Evolutionary conservation across 1,139 yeast genomes (phyloP).

Genomic region (Trichomonascaceae sp.): DNA sequence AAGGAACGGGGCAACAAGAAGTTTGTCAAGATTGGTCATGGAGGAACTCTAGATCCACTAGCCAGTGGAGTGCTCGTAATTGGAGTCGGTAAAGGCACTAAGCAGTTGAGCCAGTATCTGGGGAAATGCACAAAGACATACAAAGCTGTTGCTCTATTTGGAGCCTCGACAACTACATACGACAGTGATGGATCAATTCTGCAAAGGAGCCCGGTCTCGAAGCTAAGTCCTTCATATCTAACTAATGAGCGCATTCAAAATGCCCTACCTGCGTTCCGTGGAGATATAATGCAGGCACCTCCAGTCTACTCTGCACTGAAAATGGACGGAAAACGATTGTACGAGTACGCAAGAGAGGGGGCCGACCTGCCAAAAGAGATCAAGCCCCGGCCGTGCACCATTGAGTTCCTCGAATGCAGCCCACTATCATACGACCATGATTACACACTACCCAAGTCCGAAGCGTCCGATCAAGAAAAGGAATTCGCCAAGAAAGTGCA

Average conservation of each 20-base stretch:
- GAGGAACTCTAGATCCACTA: conserved; percentile 91
- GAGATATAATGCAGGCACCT: conserved; percentile 77
- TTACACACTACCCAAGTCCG: conserved; percentile 28
- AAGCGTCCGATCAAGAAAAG: conserved; percentile 22
- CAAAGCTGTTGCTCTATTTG: conserved; percentile 74
- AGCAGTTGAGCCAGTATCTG: conserved; percentile 54
- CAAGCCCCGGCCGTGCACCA: conserved; percentile 57
- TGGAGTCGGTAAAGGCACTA: conserved; percentile 87
- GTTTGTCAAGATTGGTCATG: conserved; percentile 92
- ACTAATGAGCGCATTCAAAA: conserved; percentile 38
- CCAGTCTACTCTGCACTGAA: conserved; percentile 91
- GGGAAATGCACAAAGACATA: conserved; percentile 58
- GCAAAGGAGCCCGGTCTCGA: conserved; percentile 33
- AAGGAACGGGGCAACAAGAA: conserved; percentile 36
- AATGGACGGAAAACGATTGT: conserved; percentile 86
- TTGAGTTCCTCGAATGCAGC: conserved; percentile 45
- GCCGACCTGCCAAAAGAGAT: conserved; percentile 73
- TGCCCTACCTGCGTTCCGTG: conserved; percentile 52
- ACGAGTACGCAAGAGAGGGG: conserved; percentile 89
- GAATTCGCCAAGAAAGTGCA: conserved; percentile 25
- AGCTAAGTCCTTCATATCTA: conserved; percentile 38
- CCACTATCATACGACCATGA: conserved; percentile 43
- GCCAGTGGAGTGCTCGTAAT: conserved; percentile 89
- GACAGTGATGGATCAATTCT: conserved; percentile 82
- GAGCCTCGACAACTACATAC: conserved; percentile 86